phyloP scores from a whole-genome alignment of 257 asterid species.

The Solanum ossicruentum region DNA sequence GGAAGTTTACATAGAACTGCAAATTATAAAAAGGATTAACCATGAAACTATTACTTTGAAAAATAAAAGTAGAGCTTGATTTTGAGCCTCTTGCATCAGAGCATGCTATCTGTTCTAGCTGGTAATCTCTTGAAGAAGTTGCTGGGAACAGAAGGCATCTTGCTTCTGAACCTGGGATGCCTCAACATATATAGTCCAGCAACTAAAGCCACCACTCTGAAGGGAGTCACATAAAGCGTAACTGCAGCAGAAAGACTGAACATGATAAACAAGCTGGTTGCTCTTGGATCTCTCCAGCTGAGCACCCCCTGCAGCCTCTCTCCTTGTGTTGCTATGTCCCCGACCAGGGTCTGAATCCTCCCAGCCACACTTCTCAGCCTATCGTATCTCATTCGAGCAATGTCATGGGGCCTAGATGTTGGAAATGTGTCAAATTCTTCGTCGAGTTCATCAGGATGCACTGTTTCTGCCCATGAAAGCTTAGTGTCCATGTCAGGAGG shows the following conservation, averaged over 20 bases:
- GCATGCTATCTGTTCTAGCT: conserved; percentile 52
- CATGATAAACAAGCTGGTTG: conserved; percentile 47
- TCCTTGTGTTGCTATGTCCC: conserved; percentile 67
- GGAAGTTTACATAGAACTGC: background rate
- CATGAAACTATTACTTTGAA: background rate
- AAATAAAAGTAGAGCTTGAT: background rate
- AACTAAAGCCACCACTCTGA: conserved; percentile 31
- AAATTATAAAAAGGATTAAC: background rate
- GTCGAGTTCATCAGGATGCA: conserved; percentile 56
- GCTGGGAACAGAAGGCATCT: conserved; percentile 51
- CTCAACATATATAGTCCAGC: conserved; percentile 44
- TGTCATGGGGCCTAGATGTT: conserved; percentile 24
- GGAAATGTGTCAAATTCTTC: conserved; percentile 79
- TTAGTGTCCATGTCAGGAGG: conserved; percentile 70
- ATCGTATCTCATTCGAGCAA: conserved; percentile 60
- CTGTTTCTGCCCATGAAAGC: conserved; percentile 63
- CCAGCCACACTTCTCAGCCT: conserved; percentile 61
- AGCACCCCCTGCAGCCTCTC: conserved; percentile 55
- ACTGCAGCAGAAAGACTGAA: conserved; percentile 51
- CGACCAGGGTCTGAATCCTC: conserved; percentile 69
- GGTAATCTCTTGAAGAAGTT: conserved; percentile 66
- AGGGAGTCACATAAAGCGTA: conserved; percentile 41
- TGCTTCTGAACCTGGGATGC: conserved; percentile 69
- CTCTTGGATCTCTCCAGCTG: conserved; percentile 77
- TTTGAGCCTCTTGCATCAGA: conserved; percentile 15